Evolutionary conservation across 495 filamentous ascomycete species (phyloP), one percentile per base, ranked within the genome.

Genomic region (Tuber calosporum): DNA sequence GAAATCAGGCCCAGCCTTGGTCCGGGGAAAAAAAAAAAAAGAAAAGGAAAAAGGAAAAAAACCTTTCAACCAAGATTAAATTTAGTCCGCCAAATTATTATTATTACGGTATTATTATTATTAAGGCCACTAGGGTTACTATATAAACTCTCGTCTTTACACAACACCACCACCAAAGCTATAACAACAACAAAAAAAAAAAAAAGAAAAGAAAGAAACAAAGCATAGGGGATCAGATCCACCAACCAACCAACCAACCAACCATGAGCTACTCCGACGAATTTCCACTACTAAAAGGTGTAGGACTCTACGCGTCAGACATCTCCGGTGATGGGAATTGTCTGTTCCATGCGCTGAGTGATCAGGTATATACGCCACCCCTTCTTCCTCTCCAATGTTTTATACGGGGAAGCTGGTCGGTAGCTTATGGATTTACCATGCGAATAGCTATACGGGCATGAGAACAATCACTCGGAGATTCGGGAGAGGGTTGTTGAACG

Each of bases 301-400:
- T 83, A 66, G 85, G 86, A 71, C 77, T 89, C 43, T 88, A 88
- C 77, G 84, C 84, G 58, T 80, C 83, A 26, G 72, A 84, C 22
- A 89, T 85, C 58, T 81, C 79, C 26, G 87, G 87, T 42, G 85
- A 87, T 78, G 87, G 87, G 83, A 91, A 93, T 82, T 93, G 91
- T 81, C 86, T 93, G 40, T 93, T 92, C 82, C 89, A 92, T 82
- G 90, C 91, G 66, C 85, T 92, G 42, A 90, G 89, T 71, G 91
- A 93, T 79, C 91, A n/a, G n/a, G n/a, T n/a, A n/a, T n/a, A n/a
- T n/a, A n/a, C n/a, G n/a, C n/a, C n/a, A n/a, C n/a, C n/a, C n/a
- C n/a, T n/a, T n/a, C 45, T 8, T 17, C 22, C n/a, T 48, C 39
- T 1, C 67, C 7, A 8, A 8, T 2, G 20, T 8, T 6, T 39